These are phyloP conservation scores for Ogataea trehalophila DNA, from an alignment of 805 yeast species.

Conservation along the genomic window DNA sequence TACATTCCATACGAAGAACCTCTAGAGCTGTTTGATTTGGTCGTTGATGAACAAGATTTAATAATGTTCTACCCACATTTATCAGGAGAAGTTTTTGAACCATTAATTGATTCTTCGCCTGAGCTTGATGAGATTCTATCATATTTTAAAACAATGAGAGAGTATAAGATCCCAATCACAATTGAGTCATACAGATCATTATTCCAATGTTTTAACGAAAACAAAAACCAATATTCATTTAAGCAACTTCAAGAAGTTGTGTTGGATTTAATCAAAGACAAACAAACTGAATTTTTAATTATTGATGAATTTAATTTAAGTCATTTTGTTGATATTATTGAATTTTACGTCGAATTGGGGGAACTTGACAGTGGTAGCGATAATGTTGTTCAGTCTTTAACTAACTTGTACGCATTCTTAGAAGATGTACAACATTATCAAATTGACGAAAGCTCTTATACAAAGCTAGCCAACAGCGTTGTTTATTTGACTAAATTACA, in stretches of 20 bases:
- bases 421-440: slow-evolving; percentile 9
- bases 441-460: slow-evolving; percentile 1
- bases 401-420: slow-evolving; percentile 7
- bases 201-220: slow-evolving; percentile 4
- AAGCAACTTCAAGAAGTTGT: slow-evolving; percentile 11
- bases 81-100: slow-evolving; percentile 12
- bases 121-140: slow-evolving; percentile 9
- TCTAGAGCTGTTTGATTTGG: slow-evolving; percentile 21
- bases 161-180: slow-evolving; percentile 3
- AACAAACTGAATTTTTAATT: slow-evolving; percentile 3
- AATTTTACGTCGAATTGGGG: slow-evolving; percentile 9
- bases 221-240: slow-evolving; percentile 5
- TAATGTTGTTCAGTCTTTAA: slow-evolving; percentile 5
- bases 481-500: slow-evolving; percentile 1
- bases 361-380: slow-evolving; percentile 11
- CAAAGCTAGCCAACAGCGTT: slow-evolving; percentile 4
- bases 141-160: slow-evolving; percentile 3
- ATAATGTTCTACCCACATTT: slow-evolving; percentile 20
- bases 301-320: slow-evolving; percentile 7
- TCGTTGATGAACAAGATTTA: slow-evolving; percentile 13
- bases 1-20: slow-evolving; percentile 18
- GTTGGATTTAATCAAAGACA: slow-evolving; percentile 6
- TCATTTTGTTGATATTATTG: slow-evolving; percentile 6
- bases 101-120: slow-evolving; percentile 8
- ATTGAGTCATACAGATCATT: slow-evolving; percentile 2